Evolutionary conservation across 192 early-diverging fungal genomes (phyloP).

Genomic region (Coemansia sp.): DNA sequence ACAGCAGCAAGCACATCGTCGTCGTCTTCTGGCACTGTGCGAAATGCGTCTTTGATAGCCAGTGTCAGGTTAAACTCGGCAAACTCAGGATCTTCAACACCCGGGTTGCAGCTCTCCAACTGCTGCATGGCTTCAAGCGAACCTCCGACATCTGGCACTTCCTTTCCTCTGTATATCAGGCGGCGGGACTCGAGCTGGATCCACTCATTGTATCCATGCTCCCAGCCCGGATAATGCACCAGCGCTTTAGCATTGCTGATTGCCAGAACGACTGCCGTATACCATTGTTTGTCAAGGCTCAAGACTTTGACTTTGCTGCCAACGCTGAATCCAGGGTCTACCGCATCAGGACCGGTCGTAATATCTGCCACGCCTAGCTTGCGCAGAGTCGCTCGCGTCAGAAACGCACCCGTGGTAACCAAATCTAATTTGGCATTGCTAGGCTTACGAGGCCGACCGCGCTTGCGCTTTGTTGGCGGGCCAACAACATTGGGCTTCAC

Average conservation of each 20-base stretch:
- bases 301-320: constrained; percentile 35
- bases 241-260: constrained; percentile 30
- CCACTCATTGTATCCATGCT: constrained; percentile 51
- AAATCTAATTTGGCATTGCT: constrained; percentile 9
- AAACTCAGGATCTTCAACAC: constrained; percentile 3
- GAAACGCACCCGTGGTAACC: constrained; percentile 54
- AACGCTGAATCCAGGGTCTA: constrained; percentile 11
- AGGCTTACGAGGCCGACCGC: constrained; percentile 2
- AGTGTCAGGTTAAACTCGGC: constrained; percentile 21
- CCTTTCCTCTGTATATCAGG: constrained; percentile 23
- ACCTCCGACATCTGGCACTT: constrained; percentile 2
- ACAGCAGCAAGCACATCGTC: neutral
- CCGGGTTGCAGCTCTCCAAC: constrained; percentile 1
- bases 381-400: constrained; percentile 51
- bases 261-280: constrained; percentile 28
- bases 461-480: constrained; percentile 10
- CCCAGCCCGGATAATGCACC: constrained; percentile 46
- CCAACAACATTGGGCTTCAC: neutral
- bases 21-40: neutral
- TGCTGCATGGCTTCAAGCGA: constrained; percentile 13
- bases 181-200: constrained; percentile 37
- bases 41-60: constrained; percentile 10
- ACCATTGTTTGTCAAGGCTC: constrained; percentile 40
- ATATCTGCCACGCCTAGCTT: constrained; percentile 31
- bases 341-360: constrained; percentile 11